phyloP scores from a whole-genome alignment of 768 basidiomycete species.

The Psilocybe cubensis region DNA sequence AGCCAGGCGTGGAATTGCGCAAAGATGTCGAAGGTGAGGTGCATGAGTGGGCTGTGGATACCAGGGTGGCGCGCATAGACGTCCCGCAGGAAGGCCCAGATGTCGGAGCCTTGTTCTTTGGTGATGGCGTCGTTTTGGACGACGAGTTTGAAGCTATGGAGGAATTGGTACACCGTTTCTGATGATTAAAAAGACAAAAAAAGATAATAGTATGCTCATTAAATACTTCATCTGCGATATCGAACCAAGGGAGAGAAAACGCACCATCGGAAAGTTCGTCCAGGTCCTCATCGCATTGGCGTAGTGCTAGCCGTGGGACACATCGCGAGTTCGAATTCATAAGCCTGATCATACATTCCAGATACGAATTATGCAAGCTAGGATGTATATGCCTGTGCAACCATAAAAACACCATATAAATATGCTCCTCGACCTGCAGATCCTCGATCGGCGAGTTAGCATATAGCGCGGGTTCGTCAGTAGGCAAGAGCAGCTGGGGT shows the following conservation, averaged over 20 bases:
- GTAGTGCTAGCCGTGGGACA: slow-evolving; percentile 5
- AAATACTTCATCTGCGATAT: no score
- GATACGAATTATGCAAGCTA: slow-evolving; percentile 6
- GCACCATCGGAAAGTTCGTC: slow-evolving; percentile 5
- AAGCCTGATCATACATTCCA: slow-evolving; percentile 11
- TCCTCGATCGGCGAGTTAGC: background rate
- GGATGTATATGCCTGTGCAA: slow-evolving; percentile 13
- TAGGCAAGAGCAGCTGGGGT: slow-evolving; percentile 5
- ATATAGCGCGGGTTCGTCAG: background rate
- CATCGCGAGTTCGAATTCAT: slow-evolving; percentile 7
- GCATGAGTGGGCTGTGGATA: background rate
- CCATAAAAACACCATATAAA: slow-evolving; percentile 13
- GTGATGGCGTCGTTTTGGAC: slow-evolving; percentile 6
- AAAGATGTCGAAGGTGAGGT: slow-evolving; percentile 11
- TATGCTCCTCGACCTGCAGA: slow-evolving; percentile 9
- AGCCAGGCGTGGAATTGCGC: slow-evolving; percentile 11
- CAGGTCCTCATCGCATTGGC: slow-evolving; percentile 10
- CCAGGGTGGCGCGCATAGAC: slow-evolving; percentile 1
- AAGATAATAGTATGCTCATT: no score
- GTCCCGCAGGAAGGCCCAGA: slow-evolving; percentile 13
- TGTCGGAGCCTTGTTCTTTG: slow-evolving; percentile 10
- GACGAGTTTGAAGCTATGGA: slow-evolving; percentile 6
- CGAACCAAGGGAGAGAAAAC: background rate
- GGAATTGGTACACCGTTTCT: slow-evolving; percentile 10
- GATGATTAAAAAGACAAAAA: background rate